Evolutionary conservation across 1,284 basidiomycete species (phyloP).

Genomic region (Athelia sp.): DNA sequence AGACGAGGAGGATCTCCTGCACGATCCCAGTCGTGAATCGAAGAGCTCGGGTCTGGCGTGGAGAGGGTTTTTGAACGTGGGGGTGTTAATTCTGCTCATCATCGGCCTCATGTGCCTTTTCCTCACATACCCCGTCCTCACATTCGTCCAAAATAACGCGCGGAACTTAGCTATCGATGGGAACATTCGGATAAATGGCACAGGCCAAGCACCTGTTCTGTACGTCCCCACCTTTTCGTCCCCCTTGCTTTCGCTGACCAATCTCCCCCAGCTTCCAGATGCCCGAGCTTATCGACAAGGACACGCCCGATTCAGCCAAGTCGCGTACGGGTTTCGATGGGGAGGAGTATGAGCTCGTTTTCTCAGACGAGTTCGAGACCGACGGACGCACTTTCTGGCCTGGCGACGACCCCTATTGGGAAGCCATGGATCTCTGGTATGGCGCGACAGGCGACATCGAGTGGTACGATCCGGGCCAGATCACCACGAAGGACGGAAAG

Average conservation of each 20-base stretch:
- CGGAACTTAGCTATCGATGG: conserved; percentile 51
- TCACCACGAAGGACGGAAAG: conserved; percentile 68
- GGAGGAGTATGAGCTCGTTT: conserved; percentile 59
- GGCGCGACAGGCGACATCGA: conserved; percentile 62
- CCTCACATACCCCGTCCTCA: conserved; percentile 74
- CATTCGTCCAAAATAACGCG: conserved; percentile 40
- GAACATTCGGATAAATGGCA: conserved; percentile 64
- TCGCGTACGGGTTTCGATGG: conserved; percentile 65
- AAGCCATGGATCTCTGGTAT: conserved; percentile 62
- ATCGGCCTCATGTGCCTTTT: conserved; percentile 58
- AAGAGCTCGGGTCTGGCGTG: conserved; percentile 32
- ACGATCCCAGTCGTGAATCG: conserved; percentile 46
- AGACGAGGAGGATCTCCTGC: conserved; percentile 62
- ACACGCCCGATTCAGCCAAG: conserved; percentile 56
- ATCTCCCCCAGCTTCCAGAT: conserved; percentile 36
- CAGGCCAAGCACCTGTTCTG: conserved; percentile 46
- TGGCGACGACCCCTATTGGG: conserved; percentile 74
- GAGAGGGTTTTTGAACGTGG: conserved; percentile 54
- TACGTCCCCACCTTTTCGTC: conserved; percentile 6
- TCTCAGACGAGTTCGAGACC: conserved; percentile 81
- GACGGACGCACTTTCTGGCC: conserved; percentile 67
- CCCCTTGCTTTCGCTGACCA: conserved; percentile 13
- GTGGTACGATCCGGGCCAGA: conserved; percentile 76
- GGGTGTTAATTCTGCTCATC: conserved; percentile 47
- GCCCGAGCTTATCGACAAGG: conserved; percentile 60